Evolutionary conservation across 2,329 filamentous ascomycete genomes (phyloP).

Genomic region (Pseudocercospora ulei): DNA sequence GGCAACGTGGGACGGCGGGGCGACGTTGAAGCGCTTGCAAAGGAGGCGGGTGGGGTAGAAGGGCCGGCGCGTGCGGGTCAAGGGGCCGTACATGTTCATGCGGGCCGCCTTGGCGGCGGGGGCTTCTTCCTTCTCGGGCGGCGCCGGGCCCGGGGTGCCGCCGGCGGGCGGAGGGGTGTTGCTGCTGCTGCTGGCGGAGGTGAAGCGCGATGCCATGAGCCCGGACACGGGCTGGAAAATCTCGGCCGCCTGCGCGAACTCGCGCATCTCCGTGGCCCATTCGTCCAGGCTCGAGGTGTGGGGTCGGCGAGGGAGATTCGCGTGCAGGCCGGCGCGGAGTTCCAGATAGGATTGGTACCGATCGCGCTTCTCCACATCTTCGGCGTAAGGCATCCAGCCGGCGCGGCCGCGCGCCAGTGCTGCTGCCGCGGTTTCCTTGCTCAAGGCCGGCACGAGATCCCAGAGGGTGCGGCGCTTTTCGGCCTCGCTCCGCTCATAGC

Average conservation of each 20-base stretch:
- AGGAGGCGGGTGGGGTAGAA: conserved; percentile 76
- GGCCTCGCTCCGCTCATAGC: conserved; percentile 53
- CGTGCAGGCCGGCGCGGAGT: conserved; percentile 55
- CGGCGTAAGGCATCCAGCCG: conserved; percentile 72
- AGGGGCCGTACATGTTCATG: conserved; percentile 81
- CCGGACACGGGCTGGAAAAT: conserved; percentile 90
- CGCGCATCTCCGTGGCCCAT: conserved; percentile 66
- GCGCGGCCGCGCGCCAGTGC: conserved; percentile 45
- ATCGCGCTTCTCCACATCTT: conserved; percentile 66
- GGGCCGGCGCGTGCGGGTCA: conserved; percentile 62
- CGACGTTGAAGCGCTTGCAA: conserved; percentile 94
- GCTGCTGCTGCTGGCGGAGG: conserved; percentile 52
- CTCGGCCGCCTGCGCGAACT: conserved; percentile 64
- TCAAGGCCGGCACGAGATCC: conserved; percentile 41
- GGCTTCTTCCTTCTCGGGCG: conserved; percentile 52
- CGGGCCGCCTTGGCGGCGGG: conserved; percentile 78
- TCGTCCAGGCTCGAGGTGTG: conserved; percentile 53
- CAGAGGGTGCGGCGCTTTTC: conserved; percentile 50
- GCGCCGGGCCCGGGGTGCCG: conserved; percentile 26
- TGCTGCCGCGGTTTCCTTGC: conserved; percentile 38
- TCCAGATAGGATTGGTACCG: conserved; percentile 78
- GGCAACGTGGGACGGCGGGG: conserved; percentile 55
- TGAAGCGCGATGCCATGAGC: conserved; percentile 88
- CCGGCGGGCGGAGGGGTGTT: conserved; percentile 34
- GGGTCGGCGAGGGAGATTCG: conserved; percentile 49